Base-by-base conservation (phyloP, 179 eudicot genomes). In the Sideroxylon spinosum region DNA sequence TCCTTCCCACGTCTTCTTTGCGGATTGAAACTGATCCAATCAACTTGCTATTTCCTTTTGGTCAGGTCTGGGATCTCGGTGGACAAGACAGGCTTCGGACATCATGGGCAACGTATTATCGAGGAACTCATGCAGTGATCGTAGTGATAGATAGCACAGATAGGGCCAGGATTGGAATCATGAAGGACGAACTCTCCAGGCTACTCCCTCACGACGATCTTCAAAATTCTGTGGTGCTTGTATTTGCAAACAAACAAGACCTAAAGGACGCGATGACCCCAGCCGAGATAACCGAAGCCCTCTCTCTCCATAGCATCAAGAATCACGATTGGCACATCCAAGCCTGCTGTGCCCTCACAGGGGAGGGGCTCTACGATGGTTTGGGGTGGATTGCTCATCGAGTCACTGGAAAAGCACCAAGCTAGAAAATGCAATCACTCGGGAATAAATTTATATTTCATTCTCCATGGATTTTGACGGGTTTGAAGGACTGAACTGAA, bases 261-360 rank as follows among this genome's bases (percentile, higher is more conserved):
- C 87, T 94, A 32, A 92, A 94, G 81, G 98, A 92, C 63, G 98
- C 98, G 5, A 94, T 94, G 97, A 83, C 89, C 16, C 91, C 99
- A 0, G 98, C 93, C 19, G 99, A 95, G 87, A 90, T 95, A 56
- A 95, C 99, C 0, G 98, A 95, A 71, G 98, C 98, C 29, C 89
- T 93, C 6, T 93, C 98, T 10, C 95, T 93, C 13, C 98, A 93
- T 78, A 92, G 97, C 80, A 92, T 93, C 66, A 92, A 93, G 85
- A 85, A 93, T 66, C 98, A 93, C 17, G 99, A 95, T 68, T 96
- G 99, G 99, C 99, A 96, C 80, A 96, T 96, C 61, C 99, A 96
- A 77, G 96, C 97, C 65, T 92, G 98, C 81, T 80, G 80, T 75
- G 89, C 99, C 50, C 88, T 94, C 28, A 93, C 99, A 1, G 99